Conservation (phyloP, 768 basidiomycete species). For the Nevesoporus exiguus region DNA sequence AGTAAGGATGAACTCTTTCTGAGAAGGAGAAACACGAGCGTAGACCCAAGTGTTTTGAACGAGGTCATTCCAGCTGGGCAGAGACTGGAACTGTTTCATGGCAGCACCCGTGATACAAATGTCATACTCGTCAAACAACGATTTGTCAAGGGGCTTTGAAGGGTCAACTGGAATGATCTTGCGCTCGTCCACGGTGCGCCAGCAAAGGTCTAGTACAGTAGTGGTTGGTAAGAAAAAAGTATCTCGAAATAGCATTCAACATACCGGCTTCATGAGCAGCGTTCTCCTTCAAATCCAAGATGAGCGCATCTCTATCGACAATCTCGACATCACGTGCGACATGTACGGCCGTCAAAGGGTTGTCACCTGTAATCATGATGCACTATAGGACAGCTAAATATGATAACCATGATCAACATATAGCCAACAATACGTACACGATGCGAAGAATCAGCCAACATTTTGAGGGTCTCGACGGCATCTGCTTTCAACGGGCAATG, state of each 20-base stretch:
- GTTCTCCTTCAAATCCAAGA: slow-evolving; percentile 86
- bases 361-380: slow-evolving; percentile 99
- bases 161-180: slow-evolving; percentile 87
- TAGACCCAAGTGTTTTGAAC: slow-evolving; percentile 98
- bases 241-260: slow-evolving; percentile 21
- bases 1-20: slow-evolving; percentile 95
- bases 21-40: slow-evolving; percentile 91
- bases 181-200: slow-evolving; percentile 91
- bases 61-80: slow-evolving; percentile 71
- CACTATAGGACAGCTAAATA: slow-evolving; percentile 50
- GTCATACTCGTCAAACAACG: slow-evolving; percentile 84
- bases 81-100: slow-evolving; percentile 78
- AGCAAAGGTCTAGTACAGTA: slow-evolving; percentile 64
- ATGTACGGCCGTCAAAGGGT: slow-evolving; percentile 94
- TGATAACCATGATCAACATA: background rate
- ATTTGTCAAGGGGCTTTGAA: slow-evolving; percentile 67
- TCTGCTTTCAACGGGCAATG: slow-evolving; percentile 96
- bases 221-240: background rate
- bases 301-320: slow-evolving; percentile 90
- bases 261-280: slow-evolving; percentile 63
- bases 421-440: slow-evolving; percentile 55
- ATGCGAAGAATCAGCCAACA: slow-evolving; percentile 95
- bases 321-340: slow-evolving; percentile 97
- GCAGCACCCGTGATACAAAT: slow-evolving; percentile 96
- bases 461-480: slow-evolving; percentile 85